Evolutionary conservation across 1,284 basidiomycete species (phyloP).

Genomic region (Trametes hirsuta): DNA sequence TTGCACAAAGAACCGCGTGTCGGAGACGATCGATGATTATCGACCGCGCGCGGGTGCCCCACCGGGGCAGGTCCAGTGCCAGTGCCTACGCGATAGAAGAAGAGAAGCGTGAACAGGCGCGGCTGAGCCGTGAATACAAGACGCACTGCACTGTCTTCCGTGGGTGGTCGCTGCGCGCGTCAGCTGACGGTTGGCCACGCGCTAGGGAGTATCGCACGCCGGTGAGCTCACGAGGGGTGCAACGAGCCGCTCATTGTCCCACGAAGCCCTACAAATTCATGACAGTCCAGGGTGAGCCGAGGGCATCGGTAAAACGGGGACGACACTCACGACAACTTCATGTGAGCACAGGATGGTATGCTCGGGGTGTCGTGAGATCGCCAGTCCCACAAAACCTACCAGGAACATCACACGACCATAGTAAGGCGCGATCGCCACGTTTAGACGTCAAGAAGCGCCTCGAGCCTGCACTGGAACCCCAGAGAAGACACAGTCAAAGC

Average conservation of each 20-base stretch:
- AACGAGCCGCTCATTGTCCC: no score
- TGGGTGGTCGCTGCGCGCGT: no score
- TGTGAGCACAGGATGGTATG: neutral
- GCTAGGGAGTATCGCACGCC: no score
- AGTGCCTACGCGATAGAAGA: neutral
- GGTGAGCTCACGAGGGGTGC: no score
- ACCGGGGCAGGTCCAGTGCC: neutral
- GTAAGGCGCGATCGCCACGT: neutral
- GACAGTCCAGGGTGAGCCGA: neutral
- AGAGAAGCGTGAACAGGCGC: neutral
- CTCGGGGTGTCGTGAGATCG: neutral
- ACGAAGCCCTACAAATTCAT: no score
- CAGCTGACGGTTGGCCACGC: no score
- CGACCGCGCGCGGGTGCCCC: neutral
- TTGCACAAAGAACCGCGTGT: neutral
- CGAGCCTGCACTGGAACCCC: slow-evolving; percentile 3
- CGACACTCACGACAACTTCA: neutral
- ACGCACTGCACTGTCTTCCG: neutral
- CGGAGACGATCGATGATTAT: slow-evolving; percentile 6
- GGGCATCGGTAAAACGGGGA: neutral
- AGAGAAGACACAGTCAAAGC: slow-evolving; percentile 1
- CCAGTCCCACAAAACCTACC: neutral
- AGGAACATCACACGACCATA: slow-evolving; percentile 8
- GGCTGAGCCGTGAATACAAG: neutral
- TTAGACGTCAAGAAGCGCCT: neutral